Conservation (phyloP, 2,329 filamentous ascomycete species). For the Tolypocladium pustulatum region DNA sequence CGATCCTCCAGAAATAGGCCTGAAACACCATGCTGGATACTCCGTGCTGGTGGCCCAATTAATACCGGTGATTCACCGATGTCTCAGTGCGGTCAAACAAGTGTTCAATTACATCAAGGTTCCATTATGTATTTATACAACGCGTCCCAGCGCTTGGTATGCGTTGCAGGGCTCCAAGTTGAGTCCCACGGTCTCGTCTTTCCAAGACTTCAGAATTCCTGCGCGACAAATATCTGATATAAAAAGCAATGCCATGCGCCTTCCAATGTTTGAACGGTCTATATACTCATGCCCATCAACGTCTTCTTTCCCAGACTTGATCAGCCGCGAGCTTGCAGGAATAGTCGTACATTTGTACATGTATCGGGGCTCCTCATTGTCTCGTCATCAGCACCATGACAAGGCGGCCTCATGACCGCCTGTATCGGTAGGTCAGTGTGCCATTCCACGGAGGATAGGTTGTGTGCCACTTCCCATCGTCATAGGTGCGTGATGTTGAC, state of each 20-base stretch:
- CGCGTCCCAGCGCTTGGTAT: constrained; percentile 10
- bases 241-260: background rate
- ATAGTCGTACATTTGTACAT: background rate
- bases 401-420: background rate
- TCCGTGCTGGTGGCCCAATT: no score
- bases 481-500: constrained; percentile 16
- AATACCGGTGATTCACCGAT: no score
- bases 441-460: constrained; percentile 33
- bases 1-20: no score
- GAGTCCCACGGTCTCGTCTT: background rate
- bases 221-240: background rate
- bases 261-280: background rate
- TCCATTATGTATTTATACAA: background rate
- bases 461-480: constrained; percentile 36
- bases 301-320: background rate
- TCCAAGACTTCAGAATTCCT: background rate
- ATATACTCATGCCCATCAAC: background rate
- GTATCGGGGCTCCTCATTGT: no score
- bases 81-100: background rate
- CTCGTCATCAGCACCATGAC: background rate
- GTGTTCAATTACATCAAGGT: background rate
- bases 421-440: constrained; percentile 13
- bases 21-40: no score
- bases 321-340: background rate
- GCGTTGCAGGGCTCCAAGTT: constrained; percentile 2